phyloP scores from a whole-genome alignment of 495 filamentous ascomycete species.

The Xylaria longipes region DNA sequence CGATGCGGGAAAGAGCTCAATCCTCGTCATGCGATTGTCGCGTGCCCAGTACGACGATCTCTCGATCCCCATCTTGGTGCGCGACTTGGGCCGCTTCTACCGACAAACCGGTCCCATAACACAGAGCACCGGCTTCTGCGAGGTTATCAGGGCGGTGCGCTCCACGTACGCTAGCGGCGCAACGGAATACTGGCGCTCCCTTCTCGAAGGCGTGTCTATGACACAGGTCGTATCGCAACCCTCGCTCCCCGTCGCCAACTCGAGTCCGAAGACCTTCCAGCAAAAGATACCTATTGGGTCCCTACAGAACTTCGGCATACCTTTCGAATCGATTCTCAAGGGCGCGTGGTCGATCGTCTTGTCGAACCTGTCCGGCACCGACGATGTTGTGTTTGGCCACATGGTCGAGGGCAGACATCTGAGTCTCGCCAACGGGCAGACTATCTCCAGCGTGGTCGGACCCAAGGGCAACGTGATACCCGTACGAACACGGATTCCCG shows the following conservation, averaged over 20 bases:
- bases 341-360: constrained; percentile 54
- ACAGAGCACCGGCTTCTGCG: constrained; percentile 49
- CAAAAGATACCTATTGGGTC: constrained; percentile 46
- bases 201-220: constrained; percentile 50
- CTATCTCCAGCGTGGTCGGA: constrained; percentile 50
- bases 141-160: constrained; percentile 48
- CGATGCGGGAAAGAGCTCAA: constrained; percentile 54
- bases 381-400: constrained; percentile 58
- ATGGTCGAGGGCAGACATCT: constrained; percentile 45
- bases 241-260: constrained; percentile 44
- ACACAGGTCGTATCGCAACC: constrained; percentile 51
- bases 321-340: constrained; percentile 53
- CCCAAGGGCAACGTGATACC: constrained; percentile 52
- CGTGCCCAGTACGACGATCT: constrained; percentile 56
- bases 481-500: constrained; percentile 51
- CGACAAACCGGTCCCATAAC: constrained; percentile 40
- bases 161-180: constrained; percentile 44
- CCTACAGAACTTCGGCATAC: constrained; percentile 35
- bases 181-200: constrained; percentile 48
- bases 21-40: constrained; percentile 50
- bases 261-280: constrained; percentile 44
- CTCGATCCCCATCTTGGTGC: constrained; percentile 49
- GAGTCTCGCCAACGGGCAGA: constrained; percentile 42
- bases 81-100: constrained; percentile 53
- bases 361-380: constrained; percentile 43